Percentiles rank a stretch among this genome's conserved stretches.
phyloP scores from a whole-genome alignment of 1,139 yeast species.

The Nakaseomyces bracarensis region DNA sequence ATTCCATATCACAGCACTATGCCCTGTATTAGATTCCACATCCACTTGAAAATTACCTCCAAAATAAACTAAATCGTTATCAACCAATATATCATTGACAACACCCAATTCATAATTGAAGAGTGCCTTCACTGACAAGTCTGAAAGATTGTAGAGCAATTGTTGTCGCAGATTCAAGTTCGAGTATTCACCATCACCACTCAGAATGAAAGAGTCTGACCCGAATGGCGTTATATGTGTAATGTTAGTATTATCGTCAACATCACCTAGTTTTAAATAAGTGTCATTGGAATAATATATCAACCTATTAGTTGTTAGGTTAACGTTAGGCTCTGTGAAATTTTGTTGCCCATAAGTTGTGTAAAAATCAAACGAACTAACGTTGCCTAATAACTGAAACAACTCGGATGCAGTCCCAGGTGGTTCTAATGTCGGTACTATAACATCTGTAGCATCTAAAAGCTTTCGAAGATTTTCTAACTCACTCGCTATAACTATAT shows the following conservation, averaged over 20 bases:
- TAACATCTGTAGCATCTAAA: constrained; percentile 11
- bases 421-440: constrained; percentile 16
- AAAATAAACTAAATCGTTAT: constrained; percentile 49
- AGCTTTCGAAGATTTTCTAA: constrained; percentile 14
- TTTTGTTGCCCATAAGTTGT: constrained; percentile 45
- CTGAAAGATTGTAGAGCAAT: constrained; percentile 45
- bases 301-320: constrained; percentile 18
- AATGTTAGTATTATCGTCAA: constrained; percentile 23
- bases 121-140: constrained; percentile 38
- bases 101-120: constrained; percentile 33
- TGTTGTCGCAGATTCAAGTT: constrained; percentile 41
- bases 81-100: constrained; percentile 49
- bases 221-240: constrained; percentile 28
- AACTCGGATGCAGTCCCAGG: constrained; percentile 33
- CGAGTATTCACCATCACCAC: constrained; percentile 37
- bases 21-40: constrained; percentile 31
- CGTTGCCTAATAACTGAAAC: constrained; percentile 59
- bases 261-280: constrained; percentile 20
- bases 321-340: constrained; percentile 28
- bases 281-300: constrained; percentile 28
- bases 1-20: constrained; percentile 65
- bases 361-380: constrained; percentile 53
- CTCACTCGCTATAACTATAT: constrained; percentile 11
- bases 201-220: constrained; percentile 35
- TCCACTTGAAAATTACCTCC: constrained; percentile 70